Evolutionary conservation across 306 rosid genomes (phyloP), one percentile per base, ranked within the genome.

Genomic region (Trifolium dubium): DNA sequence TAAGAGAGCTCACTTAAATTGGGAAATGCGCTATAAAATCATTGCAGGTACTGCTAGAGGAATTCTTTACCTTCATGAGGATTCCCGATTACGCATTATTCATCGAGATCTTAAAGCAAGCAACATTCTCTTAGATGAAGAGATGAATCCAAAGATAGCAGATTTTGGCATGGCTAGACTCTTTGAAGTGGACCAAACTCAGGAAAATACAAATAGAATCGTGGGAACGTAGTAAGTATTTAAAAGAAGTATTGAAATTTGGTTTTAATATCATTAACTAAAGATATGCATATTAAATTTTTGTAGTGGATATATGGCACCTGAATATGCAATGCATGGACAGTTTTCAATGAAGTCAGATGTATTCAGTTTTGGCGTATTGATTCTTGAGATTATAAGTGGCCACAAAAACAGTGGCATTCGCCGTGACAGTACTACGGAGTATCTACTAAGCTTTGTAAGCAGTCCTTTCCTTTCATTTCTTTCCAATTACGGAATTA

Each of bases 261-360:
- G 58, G 18, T 51, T 51, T 51, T 7, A 1, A 51, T 8, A 17
- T 18, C 28, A 51, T 7, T 51, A 47, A 14, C 53, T 15, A 2
- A 47, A 14, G 53, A 5, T 35, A 47, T 47, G 54, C 54, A 47
- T 8, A 8, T 51, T 51, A 10, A 37, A 6, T 6, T 4, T 18
- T 65, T 74, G 51, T 3, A 88, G 88, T 9, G 87, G 89, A 17
- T 88, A 88, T 14, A 85, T 83, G 89, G 75, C 92, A 34, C 90
- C 90, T 0, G 90, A 88, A 4, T 88, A 88, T 56, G 85, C 14
- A 11, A 23, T 62, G 34, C 67, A 73, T 1, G 85, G 87, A 30
- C 73, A 82, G 6, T 80, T 76, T 32, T 88, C 86, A 9, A n/a
- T 71, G 2, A 84, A 84, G n/a, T 84, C 86, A 2, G 86, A 86